These are phyloP conservation scores for Hanseniaspora mollemarum DNA, from an alignment of 805 yeast genomes.

Conservation along the genomic window DNA sequence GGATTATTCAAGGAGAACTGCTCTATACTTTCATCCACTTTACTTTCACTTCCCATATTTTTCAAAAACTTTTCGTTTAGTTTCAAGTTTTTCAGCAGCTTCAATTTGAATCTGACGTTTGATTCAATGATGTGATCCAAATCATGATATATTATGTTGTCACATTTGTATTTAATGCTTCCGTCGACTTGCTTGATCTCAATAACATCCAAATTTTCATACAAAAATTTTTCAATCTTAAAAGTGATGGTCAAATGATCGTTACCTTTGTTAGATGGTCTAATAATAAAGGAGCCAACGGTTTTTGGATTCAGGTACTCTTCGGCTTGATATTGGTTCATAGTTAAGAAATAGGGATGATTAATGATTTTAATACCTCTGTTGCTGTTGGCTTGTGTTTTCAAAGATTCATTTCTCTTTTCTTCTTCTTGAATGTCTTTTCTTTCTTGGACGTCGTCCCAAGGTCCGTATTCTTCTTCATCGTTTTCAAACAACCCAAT, in stretches of 20 bases:
- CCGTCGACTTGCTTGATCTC: slow-evolving; percentile 59
- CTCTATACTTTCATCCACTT: slow-evolving; percentile 76
- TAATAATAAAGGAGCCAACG: slow-evolving; percentile 83
- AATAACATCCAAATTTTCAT: slow-evolving; percentile 79
- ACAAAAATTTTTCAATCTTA: slow-evolving; percentile 85
- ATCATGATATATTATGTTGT: slow-evolving; percentile 62
- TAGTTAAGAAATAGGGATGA: slow-evolving; percentile 81
- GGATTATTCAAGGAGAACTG: slow-evolving; percentile 87
- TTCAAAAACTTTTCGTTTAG: slow-evolving; percentile 78
- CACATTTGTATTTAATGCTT: slow-evolving; percentile 54
- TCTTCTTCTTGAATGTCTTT: slow-evolving; percentile 52
- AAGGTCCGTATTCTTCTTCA: slow-evolving; percentile 48
- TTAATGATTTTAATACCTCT: slow-evolving; percentile 64
- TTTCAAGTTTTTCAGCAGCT: slow-evolving; percentile 71
- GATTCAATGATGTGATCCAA: slow-evolving; percentile 84
- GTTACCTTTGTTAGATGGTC: slow-evolving; percentile 86
- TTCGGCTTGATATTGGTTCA: slow-evolving; percentile 81
- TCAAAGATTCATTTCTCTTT: slow-evolving; percentile 32
- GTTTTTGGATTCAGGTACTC: slow-evolving; percentile 78
- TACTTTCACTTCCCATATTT: slow-evolving; percentile 53
- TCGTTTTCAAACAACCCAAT: slow-evolving; percentile 20
- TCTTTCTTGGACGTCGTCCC: slow-evolving; percentile 72
- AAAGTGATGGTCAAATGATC: slow-evolving; percentile 88
- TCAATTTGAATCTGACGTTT: slow-evolving; percentile 73
- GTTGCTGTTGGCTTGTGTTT: slow-evolving; percentile 32